A percentile compares a stretch with the other conserved stretches of the same genome.
These are phyloP conservation scores for Calonectria multiphialidica DNA, from an alignment of 2,329 filamentous ascomycete species.

Conservation along the genomic window DNA sequence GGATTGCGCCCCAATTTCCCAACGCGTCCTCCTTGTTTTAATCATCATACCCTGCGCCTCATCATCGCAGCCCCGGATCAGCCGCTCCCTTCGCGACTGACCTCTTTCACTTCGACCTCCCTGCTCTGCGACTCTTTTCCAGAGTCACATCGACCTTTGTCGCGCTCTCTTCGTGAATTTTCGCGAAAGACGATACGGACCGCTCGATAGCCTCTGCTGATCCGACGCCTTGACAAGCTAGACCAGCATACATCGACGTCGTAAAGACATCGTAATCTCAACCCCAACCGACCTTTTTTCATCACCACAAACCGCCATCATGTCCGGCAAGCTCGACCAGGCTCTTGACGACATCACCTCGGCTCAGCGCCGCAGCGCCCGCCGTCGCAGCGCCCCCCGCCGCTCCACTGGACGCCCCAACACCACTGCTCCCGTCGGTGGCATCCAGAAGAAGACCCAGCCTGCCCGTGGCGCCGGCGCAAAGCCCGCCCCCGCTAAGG, in stretches of 20 bases:
- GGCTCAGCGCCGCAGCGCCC: conserved; percentile 73
- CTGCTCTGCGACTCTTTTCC: conserved; percentile 22
- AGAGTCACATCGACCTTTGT: conserved; percentile 2
- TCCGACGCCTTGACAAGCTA: conserved; percentile 38
- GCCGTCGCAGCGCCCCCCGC: conserved; percentile 63
- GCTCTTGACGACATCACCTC: conserved; percentile 98
- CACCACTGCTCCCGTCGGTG: conserved; percentile 80
- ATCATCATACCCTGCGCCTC: conserved; percentile 22
- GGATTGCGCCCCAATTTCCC: conserved; percentile 30
- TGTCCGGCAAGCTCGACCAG: conserved; percentile 97
- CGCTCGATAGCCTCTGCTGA: conserved; percentile 37
- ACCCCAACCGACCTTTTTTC: conserved; percentile 27
- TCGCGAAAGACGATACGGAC: conserved; percentile 12
- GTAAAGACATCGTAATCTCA: conserved; percentile 19
- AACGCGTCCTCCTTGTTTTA: conserved; percentile 30
- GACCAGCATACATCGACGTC: conserved; percentile 33
- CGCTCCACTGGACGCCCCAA: conserved; percentile 64
- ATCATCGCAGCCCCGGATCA: conserved; percentile 16
- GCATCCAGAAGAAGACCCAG: conserved; percentile 83
- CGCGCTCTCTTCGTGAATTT: conserved; percentile 13
- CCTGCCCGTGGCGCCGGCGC: conserved; percentile 68
- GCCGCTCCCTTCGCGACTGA: conserved; percentile 25
- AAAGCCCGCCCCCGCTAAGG: conserved; percentile 75
- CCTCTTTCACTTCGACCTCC: conserved; percentile 30
- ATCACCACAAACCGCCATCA: conserved; percentile 58